Evolutionary conservation across 2,329 filamentous ascomycete genomes (phyloP).

Genomic region (Pseudocercospora fuligena): DNA sequence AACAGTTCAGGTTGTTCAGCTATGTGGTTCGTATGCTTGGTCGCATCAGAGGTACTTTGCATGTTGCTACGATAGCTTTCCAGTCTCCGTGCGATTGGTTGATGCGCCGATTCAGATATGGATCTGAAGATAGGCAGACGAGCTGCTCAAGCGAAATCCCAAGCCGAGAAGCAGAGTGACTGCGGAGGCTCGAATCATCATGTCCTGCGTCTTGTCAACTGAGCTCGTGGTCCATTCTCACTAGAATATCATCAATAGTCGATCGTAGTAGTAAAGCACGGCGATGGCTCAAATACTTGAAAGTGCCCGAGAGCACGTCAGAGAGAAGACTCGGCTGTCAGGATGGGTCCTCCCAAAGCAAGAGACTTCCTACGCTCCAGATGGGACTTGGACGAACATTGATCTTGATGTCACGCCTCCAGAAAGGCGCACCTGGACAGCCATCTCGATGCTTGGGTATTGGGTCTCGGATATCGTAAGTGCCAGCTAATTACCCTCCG

Average conservation of each 20-base stretch:
- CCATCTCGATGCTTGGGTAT: conserved; percentile 49
- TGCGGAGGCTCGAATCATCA: too few species aligned
- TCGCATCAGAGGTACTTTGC: background rate
- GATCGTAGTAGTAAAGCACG: background rate
- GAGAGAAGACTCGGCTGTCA: conserved; percentile 42
- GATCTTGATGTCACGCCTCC: conserved; percentile 54
- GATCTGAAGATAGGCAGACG: background rate
- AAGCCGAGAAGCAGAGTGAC: background rate
- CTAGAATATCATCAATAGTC: background rate
- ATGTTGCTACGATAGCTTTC: background rate
- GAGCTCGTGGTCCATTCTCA: background rate
- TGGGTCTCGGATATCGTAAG: conserved; percentile 55
- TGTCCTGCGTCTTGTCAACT: background rate
- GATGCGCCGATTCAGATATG: background rate
- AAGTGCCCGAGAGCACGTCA: conserved; percentile 38
- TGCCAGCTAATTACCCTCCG: conserved; percentile 26
- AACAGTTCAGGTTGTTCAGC: background rate
- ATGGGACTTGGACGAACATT: conserved; percentile 46
- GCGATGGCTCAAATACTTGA: background rate
- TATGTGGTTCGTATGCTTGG: background rate
- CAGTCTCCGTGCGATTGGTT: too few species aligned
- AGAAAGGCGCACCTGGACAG: conserved; percentile 52
- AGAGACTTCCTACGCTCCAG: conserved; percentile 47
- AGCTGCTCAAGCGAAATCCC: background rate
- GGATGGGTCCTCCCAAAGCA: conserved; percentile 51